phyloP scores from a whole-genome alignment of 2,329 filamentous ascomycete species.

The Colletotrichum sp. region DNA sequence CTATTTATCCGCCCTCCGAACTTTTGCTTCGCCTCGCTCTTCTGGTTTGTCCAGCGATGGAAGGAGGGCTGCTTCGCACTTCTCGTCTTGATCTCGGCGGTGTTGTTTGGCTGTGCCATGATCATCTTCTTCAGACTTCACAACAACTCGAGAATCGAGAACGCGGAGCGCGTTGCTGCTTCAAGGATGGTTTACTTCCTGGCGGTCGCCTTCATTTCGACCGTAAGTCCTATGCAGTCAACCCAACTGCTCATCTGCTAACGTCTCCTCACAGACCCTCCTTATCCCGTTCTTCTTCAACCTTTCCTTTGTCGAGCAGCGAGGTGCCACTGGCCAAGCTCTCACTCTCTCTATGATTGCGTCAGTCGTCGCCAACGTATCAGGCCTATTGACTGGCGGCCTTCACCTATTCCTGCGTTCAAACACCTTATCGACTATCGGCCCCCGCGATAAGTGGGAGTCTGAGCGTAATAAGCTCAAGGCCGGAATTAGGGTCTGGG shows the following conservation, averaged over 20 bases:
- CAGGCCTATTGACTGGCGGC: constrained; percentile 68
- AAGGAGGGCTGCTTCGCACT: constrained; percentile 61
- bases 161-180: constrained; percentile 65
- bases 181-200: constrained; percentile 75
- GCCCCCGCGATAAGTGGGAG: constrained; percentile 50
- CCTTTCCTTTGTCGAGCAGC: constrained; percentile 49
- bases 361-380: constrained; percentile 69
- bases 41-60: constrained; percentile 70
- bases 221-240: constrained; percentile 46
- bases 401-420: constrained; percentile 72
- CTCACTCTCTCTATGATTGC: constrained; percentile 65
- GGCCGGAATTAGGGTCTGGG: constrained; percentile 51
- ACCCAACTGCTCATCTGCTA: constrained; percentile 23
- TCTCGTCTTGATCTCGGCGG: constrained; percentile 52
- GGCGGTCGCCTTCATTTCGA: constrained; percentile 58
- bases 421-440: constrained; percentile 62
- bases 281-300: constrained; percentile 69
- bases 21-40: constrained; percentile 69
- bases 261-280: constrained; percentile 48
- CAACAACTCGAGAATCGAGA: constrained; percentile 57
- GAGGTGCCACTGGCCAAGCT: constrained; percentile 40
- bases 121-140: constrained; percentile 63
- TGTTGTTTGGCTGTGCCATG: constrained; percentile 55
- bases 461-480: constrained; percentile 49
- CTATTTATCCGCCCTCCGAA: constrained; percentile 59